Evolutionary conservation across 306 rosid genomes (phyloP).

Genomic region (Quercus aquifolioides): DNA sequence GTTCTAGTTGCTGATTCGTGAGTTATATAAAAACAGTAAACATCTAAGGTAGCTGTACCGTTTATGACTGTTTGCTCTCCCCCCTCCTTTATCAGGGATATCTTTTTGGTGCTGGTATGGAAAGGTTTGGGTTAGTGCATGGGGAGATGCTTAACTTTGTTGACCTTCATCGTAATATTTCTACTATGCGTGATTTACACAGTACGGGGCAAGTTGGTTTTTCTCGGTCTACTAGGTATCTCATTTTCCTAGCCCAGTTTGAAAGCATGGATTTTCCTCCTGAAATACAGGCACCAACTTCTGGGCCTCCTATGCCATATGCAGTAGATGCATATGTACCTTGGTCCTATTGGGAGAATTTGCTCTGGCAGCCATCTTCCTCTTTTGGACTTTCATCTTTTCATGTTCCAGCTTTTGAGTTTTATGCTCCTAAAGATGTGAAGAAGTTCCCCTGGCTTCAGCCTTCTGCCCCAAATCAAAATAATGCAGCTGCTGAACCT

Average conservation of each 20-base stretch:
- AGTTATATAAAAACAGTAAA: background rate
- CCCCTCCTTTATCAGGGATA: slow-evolving; percentile 36
- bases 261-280: slow-evolving; percentile 68
- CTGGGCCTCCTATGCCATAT: slow-evolving; percentile 34
- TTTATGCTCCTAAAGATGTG: slow-evolving; percentile 35
- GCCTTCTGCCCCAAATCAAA: slow-evolving; percentile 14
- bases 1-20: slow-evolving; percentile 9
- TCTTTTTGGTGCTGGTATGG: slow-evolving; percentile 30
- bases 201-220: background rate
- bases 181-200: slow-evolving; percentile 15
- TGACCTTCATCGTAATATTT: slow-evolving; percentile 43
- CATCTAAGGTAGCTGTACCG: slow-evolving; percentile 1
- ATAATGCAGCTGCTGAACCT: slow-evolving; percentile 21
- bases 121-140: slow-evolving; percentile 31
- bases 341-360: too few species aligned
- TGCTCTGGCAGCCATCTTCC: too few species aligned
- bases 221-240: slow-evolving; percentile 36
- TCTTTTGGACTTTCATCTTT: too few species aligned
- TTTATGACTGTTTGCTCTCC: background rate
- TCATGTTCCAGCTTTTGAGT: too few species aligned
- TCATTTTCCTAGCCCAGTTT: slow-evolving; percentile 56
- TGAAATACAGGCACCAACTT: slow-evolving; percentile 73
- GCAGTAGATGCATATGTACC: too few species aligned
- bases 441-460: slow-evolving; percentile 34
- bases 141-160: slow-evolving; percentile 38